Conservation (phyloP, 495 filamentous ascomycete species). For the Lentithecium fluviatile region DNA sequence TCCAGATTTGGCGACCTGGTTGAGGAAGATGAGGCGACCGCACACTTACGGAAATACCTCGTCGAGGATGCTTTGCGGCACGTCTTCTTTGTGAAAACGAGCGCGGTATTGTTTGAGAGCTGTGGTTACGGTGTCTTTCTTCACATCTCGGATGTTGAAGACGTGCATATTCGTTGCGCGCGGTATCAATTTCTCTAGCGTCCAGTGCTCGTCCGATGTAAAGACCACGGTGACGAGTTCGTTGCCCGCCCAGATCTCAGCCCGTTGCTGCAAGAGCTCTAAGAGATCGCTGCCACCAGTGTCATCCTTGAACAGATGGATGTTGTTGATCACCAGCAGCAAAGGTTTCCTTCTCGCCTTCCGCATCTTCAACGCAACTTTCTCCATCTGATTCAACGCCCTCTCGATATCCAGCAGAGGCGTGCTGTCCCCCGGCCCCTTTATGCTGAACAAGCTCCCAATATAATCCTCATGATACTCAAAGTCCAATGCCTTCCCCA, state of each 20-base stretch:
- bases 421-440: conserved; percentile 20
- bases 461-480: conserved; percentile 32
- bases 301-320: conserved; percentile 25
- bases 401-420: conserved; percentile 29
- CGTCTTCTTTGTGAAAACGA: too few relatives aligned
- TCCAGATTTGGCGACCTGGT: too few relatives aligned
- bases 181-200: too few relatives aligned
- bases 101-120: too few relatives aligned
- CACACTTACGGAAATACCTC: too few relatives aligned
- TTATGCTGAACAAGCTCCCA: conserved; percentile 23
- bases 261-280: conserved; percentile 28
- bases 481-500: conserved; percentile 26
- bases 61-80: too few relatives aligned
- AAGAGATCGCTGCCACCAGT: conserved; percentile 12
- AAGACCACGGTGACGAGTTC: conserved; percentile 30
- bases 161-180: too few relatives aligned
- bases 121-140: too few relatives aligned
- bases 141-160: too few relatives aligned
- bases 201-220: not conserved
- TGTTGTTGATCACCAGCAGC: conserved; percentile 24
- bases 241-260: conserved; percentile 23
- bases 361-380: conserved; percentile 22
- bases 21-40: too few relatives aligned
- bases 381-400: conserved; percentile 27
- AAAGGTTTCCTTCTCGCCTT: conserved; percentile 7